Evolutionary conservation across 2,329 filamentous ascomycete genomes (phyloP).

Genomic region (Nemania sp.): DNA sequence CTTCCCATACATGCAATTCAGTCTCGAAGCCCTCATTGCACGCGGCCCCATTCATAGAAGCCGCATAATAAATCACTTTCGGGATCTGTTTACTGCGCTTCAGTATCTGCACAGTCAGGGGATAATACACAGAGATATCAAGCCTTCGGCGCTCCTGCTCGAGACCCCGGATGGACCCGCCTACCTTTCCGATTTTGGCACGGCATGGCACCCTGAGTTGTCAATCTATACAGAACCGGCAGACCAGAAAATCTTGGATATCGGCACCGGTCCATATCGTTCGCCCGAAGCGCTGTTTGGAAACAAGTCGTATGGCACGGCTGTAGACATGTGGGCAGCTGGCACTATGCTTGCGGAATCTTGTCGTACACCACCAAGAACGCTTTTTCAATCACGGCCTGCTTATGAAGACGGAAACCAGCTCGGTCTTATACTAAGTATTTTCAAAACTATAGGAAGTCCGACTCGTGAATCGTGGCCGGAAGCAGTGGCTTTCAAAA

Average conservation of each 20-base stretch:
- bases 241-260: slow-evolving; percentile 80
- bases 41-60: slow-evolving; percentile 44
- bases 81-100: slow-evolving; percentile 72
- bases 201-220: slow-evolving; percentile 74
- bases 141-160: slow-evolving; percentile 86
- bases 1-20: slow-evolving; percentile 81
- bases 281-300: slow-evolving; percentile 91
- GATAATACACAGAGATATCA: slow-evolving; percentile 92
- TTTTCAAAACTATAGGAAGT: slow-evolving; percentile 90
- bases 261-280: slow-evolving; percentile 90
- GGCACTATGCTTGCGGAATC: slow-evolving; percentile 85
- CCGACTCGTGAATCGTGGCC: slow-evolving; percentile 84
- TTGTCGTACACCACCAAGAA: slow-evolving; percentile 56
- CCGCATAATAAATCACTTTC: slow-evolving; percentile 54
- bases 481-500: slow-evolving; percentile 68
- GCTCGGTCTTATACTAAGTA: slow-evolving; percentile 84
- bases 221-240: slow-evolving; percentile 65
- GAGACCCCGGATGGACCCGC: slow-evolving; percentile 70
- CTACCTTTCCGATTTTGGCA: slow-evolving; percentile 88
- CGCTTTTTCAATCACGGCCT: slow-evolving; percentile 80
- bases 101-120: slow-evolving; percentile 70
- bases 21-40: slow-evolving; percentile 70
- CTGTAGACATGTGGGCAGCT: slow-evolving; percentile 87
- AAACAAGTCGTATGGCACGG: slow-evolving; percentile 69
- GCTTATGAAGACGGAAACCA: slow-evolving; percentile 84